A percentile compares a stretch with the other conserved stretches of the same genome.
Conservation (phyloP, 1,284 basidiomycete species). For the Neolentinus lepideus region DNA sequence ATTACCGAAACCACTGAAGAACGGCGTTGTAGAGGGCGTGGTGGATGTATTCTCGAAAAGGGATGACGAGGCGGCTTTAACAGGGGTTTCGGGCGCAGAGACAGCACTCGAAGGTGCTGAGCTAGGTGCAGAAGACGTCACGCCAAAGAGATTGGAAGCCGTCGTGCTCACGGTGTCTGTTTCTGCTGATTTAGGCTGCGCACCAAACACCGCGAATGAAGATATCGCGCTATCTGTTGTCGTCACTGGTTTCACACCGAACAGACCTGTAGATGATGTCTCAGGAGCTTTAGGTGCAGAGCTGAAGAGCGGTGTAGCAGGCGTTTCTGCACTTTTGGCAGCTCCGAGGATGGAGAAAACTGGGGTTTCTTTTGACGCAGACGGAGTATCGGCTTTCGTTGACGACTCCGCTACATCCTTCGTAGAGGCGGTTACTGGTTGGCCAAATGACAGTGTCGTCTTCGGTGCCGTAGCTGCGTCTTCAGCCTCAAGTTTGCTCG, state of each 20-base stretch:
- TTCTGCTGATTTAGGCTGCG: background rate
- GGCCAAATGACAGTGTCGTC: background rate
- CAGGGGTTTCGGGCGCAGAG: constrained; percentile 12
- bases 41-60: constrained; percentile 4
- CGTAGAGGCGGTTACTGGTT: background rate
- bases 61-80: constrained; percentile 3
- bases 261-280: background rate
- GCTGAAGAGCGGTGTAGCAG: background rate
- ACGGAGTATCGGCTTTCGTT: background rate
- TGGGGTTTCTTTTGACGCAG: background rate
- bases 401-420: background rate
- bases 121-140: background rate
- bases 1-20: constrained; percentile 2
- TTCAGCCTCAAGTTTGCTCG: background rate
- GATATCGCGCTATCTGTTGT: background rate
- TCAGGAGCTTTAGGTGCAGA: background rate
- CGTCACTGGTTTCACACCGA: background rate
- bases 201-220: background rate
- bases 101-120: constrained; percentile 3
- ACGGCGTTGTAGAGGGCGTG: background rate
- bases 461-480: background rate
- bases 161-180: background rate
- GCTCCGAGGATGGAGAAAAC: background rate
- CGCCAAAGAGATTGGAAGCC: background rate
- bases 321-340: background rate